phyloP scores from a whole-genome alignment of 331 rosid genomes.

The Cydonia oblonga region DNA sequence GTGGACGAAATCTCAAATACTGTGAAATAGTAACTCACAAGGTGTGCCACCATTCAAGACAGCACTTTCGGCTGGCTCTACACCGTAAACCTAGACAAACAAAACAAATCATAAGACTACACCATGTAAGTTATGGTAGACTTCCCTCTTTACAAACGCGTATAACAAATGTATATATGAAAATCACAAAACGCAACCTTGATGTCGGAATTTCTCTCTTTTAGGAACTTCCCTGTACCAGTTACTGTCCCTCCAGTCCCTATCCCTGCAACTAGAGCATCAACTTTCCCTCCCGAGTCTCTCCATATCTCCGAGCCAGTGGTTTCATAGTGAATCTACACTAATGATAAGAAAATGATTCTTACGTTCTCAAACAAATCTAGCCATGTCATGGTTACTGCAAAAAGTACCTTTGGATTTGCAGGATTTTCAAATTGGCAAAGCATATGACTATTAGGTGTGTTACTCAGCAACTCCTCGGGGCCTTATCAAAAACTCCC shows the following conservation, averaged over 20 bases:
- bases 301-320: slow-evolving; percentile 94
- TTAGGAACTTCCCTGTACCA: slow-evolving; percentile 64
- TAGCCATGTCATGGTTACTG: background rate
- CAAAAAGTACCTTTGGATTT: slow-evolving; percentile 47
- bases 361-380: background rate
- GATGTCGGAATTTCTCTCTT: slow-evolving; percentile 61
- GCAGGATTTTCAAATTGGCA: slow-evolving; percentile 60
- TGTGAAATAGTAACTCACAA: slow-evolving; percentile 26
- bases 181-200: slow-evolving; percentile 35
- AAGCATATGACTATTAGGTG: slow-evolving; percentile 42
- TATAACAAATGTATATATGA: background rate
- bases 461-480: slow-evolving; percentile 41
- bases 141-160: background rate
- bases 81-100: slow-evolving; percentile 52
- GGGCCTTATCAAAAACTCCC: slow-evolving; percentile 44
- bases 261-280: slow-evolving; percentile 65
- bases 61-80: slow-evolving; percentile 83
- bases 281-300: slow-evolving; percentile 62
- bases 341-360: background rate
- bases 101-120: background rate
- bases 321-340: slow-evolving; percentile 77
- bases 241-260: slow-evolving; percentile 84
- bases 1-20: background rate
- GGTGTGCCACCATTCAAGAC: slow-evolving; percentile 65
- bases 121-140: background rate